Conservation (phyloP, 116 monocot genomes). For the Posidonia oceanica region DNA sequence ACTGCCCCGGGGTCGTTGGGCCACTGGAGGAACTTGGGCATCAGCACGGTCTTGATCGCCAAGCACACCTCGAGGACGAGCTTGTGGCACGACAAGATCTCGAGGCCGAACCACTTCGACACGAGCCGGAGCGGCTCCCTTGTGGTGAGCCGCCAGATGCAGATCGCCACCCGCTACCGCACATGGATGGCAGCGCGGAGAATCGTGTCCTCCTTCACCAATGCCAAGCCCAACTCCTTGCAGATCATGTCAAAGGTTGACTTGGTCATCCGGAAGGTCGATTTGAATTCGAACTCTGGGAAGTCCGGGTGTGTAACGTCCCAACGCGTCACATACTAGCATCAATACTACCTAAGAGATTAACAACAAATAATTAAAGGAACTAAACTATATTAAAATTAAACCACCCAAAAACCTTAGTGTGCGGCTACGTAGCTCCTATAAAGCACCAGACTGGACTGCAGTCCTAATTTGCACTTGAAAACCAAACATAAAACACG, state of each 20-base stretch:
- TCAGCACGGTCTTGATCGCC: conserved; percentile 63
- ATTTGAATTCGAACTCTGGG: conserved; percentile 44
- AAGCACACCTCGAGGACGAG: conserved; percentile 90
- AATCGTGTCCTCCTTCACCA: conserved; percentile 78
- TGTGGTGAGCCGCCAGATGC: conserved; percentile 76
- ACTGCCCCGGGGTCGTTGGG: conserved; percentile 23
- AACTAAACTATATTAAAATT: no score
- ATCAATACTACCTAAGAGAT: no score
- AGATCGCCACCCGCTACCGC: conserved; percentile 78
- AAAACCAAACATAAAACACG: no score
- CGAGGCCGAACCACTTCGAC: conserved; percentile 81
- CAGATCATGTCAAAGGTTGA: conserved; percentile 76
- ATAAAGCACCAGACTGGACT: no score
- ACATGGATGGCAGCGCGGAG: conserved; percentile 84
- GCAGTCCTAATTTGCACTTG: no score
- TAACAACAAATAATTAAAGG: no score
- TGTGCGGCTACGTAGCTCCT: no score
- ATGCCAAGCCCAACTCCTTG: conserved; percentile 42
- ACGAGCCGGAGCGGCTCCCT: conserved; percentile 77
- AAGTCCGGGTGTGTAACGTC: conserved; percentile 58
- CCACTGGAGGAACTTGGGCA: conserved; percentile 68
- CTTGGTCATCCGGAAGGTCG: conserved; percentile 37
- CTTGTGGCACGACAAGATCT: conserved; percentile 92
- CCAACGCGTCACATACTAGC: no score
- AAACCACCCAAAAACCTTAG: no score